Percentiles rank a stretch among this genome's conserved stretches.
Evolutionary conservation across 805 yeast genomes (phyloP).

Genomic region (Torulaspora delbrueckii): DNA sequence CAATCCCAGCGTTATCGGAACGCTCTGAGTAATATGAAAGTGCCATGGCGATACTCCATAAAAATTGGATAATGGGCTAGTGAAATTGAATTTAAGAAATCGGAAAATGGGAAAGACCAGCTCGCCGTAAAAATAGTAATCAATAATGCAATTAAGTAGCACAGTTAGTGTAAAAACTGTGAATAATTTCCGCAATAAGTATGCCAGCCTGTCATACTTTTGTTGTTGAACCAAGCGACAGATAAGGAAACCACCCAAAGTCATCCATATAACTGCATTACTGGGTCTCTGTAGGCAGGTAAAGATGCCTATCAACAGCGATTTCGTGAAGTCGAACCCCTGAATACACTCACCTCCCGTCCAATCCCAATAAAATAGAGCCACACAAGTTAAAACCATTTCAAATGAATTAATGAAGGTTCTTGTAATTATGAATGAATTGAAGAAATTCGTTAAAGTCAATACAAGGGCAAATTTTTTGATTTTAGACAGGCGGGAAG

Average conservation of each 20-base stretch:
- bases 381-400: slow-evolving; percentile 60
- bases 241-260: slow-evolving; percentile 45
- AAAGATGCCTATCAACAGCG: slow-evolving; percentile 51
- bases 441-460: slow-evolving; percentile 45
- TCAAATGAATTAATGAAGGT: slow-evolving; percentile 85
- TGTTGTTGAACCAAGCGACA: slow-evolving; percentile 10
- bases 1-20: slow-evolving; percentile 70
- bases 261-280: slow-evolving; percentile 70
- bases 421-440: slow-evolving; percentile 75
- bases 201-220: slow-evolving; percentile 10
- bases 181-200: slow-evolving; percentile 21
- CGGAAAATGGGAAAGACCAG: slow-evolving; percentile 59
- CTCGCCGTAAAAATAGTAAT: slow-evolving; percentile 54
- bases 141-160: slow-evolving; percentile 42
- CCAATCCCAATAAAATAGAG: slow-evolving; percentile 73
- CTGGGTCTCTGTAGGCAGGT: slow-evolving; percentile 81
- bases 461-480: slow-evolving; percentile 22
- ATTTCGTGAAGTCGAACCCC: slow-evolving; percentile 26
- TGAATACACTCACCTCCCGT: slow-evolving; percentile 23
- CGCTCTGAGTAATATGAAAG: slow-evolving; percentile 75
- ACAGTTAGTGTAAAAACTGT: slow-evolving; percentile 30
- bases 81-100: slow-evolving; percentile 73
- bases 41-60: slow-evolving; percentile 85
- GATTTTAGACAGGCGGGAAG: slow-evolving; percentile 9
- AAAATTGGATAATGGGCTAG: slow-evolving; percentile 66